Percentiles rank a stretch among this genome's conserved stretches.
Conservation (phyloP, 805 yeast genomes). For the Hanseniaspora singularis region DNA sequence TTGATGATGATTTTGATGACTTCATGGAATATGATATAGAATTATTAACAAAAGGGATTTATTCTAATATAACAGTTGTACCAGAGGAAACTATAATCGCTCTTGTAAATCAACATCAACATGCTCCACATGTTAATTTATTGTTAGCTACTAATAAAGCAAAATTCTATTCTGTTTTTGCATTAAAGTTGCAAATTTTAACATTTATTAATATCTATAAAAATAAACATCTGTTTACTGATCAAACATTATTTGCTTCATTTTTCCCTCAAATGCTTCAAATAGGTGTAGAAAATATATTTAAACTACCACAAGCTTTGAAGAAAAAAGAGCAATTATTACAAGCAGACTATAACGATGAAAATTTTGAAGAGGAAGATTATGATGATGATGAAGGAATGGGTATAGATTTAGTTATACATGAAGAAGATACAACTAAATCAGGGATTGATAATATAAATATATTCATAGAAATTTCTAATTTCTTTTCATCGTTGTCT, state of each 20-base stretch:
- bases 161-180: conserved; percentile 55
- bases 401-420: conserved; percentile 37
- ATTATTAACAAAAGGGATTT: conserved; percentile 44
- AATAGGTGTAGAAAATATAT: conserved; percentile 41
- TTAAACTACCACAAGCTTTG: conserved; percentile 60
- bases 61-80: conserved; percentile 53
- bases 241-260: conserved; percentile 30
- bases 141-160: conserved; percentile 23
- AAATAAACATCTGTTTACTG: conserved; percentile 24
- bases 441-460: conserved; percentile 71
- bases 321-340: conserved; percentile 50
- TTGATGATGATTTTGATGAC: neutral
- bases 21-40: conserved; percentile 30
- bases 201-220: conserved; percentile 47
- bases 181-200: conserved; percentile 58
- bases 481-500: conserved; percentile 40
- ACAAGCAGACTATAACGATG: conserved; percentile 33
- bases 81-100: conserved; percentile 41
- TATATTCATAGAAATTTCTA: conserved; percentile 52
- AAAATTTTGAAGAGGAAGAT: conserved; percentile 24
- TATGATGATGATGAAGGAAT: conserved; percentile 43
- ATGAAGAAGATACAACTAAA: conserved; percentile 53
- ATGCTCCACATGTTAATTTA: neutral
- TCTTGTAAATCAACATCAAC: conserved; percentile 3
- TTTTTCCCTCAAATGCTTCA: conserved; percentile 40